A percentile compares a stretch with the other conserved stretches of the same genome.
Conservation (phyloP, 441 rosid genomes). For the Arabidopsis hybrid region DNA sequence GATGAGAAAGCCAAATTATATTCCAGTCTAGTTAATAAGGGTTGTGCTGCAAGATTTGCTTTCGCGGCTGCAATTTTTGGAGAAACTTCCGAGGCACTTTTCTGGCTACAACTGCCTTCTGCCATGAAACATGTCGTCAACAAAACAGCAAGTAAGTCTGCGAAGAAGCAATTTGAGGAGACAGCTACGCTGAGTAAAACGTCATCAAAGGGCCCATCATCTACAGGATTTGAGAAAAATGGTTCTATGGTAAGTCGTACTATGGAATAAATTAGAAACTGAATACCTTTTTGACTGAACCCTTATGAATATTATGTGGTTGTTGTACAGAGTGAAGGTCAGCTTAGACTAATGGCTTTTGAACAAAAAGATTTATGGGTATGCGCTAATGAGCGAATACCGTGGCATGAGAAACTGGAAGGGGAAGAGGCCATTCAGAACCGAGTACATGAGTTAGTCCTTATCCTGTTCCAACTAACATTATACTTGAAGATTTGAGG, state of each 20-base stretch:
- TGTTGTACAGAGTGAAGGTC: slow-evolving; percentile 59
- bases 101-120: slow-evolving; percentile 89
- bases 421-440: slow-evolving; percentile 92
- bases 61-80: slow-evolving; percentile 93
- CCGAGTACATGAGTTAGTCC: slow-evolving; percentile 84
- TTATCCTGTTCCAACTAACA: not conserved
- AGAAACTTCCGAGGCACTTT: slow-evolving; percentile 82
- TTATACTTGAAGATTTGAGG: not conserved
- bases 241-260: slow-evolving; percentile 58
- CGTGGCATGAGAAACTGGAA: slow-evolving; percentile 92
- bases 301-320: not conserved
- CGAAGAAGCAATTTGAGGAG: slow-evolving; percentile 54
- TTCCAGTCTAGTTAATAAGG: slow-evolving; percentile 75
- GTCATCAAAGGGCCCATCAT: slow-evolving; percentile 63
- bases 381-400: slow-evolving; percentile 79
- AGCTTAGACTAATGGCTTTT: slow-evolving; percentile 81
- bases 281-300: not conserved
- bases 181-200: slow-evolving; percentile 56
- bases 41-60: slow-evolving; percentile 81
- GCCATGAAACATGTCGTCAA: slow-evolving; percentile 75
- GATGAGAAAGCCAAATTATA: slow-evolving; percentile 85
- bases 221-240: slow-evolving; percentile 44
- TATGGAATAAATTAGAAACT: slow-evolving; percentile 14
- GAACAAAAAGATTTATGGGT: slow-evolving; percentile 82
- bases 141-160: slow-evolving; percentile 59